Evolutionary conservation across 805 yeast genomes (phyloP).

Genomic region (Priceomyces melissophilus): DNA sequence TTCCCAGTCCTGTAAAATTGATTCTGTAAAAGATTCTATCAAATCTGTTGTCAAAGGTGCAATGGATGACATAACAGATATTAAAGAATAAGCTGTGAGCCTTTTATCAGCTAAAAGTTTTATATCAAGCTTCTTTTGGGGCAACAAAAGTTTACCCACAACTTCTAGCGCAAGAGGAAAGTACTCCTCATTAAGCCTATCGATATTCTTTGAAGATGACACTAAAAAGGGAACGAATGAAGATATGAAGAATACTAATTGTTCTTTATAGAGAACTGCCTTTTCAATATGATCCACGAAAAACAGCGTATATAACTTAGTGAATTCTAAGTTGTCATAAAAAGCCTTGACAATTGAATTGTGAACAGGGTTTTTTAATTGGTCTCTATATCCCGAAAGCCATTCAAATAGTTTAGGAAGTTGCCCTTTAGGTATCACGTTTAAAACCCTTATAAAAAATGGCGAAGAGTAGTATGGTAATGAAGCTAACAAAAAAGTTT

Average conservation of each 20-base stretch:
- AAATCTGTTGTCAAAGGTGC: conserved; percentile 48
- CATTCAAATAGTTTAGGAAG: conserved; percentile 82
- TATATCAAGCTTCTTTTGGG: conserved; percentile 16
- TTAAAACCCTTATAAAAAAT: conserved; percentile 70
- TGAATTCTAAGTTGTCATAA: conserved; percentile 60
- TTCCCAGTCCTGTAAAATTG: conserved; percentile 25
- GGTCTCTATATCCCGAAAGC: conserved; percentile 62
- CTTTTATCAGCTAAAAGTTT: conserved; percentile 52
- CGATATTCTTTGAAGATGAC: conserved; percentile 47
- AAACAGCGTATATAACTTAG: conserved; percentile 61
- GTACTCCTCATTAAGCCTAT: conserved; percentile 42
- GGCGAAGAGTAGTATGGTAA: conserved; percentile 79
- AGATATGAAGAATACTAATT: conserved; percentile 77
- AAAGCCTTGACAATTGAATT: conserved; percentile 70
- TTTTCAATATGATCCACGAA: conserved; percentile 47
- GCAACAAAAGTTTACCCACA: conserved; percentile 49
- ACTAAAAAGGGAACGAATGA: conserved; percentile 66
- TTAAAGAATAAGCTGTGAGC: conserved; percentile 76
- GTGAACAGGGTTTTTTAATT: conserved; percentile 61
- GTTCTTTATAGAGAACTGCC: conserved; percentile 59
- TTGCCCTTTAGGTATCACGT: conserved; percentile 54
- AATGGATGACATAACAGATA: conserved; percentile 75
- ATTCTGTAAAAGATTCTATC: conserved; percentile 29
- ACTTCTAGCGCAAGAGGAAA: conserved; percentile 59
- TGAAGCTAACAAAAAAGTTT: conserved; percentile 62